Evolutionary conservation across 176 grass and related monocot genomes (phyloP), one percentile per base, ranked within the genome.

Genomic region (Sorghum bicolor): DNA sequence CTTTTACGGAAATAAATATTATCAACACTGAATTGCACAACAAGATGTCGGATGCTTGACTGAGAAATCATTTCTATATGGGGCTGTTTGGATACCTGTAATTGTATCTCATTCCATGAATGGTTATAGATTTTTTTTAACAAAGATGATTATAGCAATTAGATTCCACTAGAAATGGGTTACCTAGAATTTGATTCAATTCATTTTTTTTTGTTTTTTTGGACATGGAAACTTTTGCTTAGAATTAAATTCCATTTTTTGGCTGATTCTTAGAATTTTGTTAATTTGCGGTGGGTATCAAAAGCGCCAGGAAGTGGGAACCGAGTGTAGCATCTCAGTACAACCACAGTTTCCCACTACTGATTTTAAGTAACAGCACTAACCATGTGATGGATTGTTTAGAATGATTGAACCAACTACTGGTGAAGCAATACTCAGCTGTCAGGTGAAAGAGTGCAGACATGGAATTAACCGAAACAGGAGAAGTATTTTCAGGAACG

Each of bases 241-340:
- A 58, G 8, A 58, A 25, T 58, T 58, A 58, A 58, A 58, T 58
- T 58, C n/a, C 55, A 58, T 58, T 58, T 8, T 58, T 58, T 58
- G 55, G 55, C 55, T 58, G 55, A 10, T 58, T 58, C 55, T 58
- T 24, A n/a, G 52, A 55, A n/a, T 55, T 55, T 55, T 55, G 52
- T 55, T 55, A 57, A 20, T 57, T 57, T 37, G 13, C 67, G 67
- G 69, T 82, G 82, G 77, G 77, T 85, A 76, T 5, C 52, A 67
- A 75, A 47, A 85, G 77, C 62, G 26, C n/a, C 12, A 31, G 16
- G 29, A 25, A 14, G 12, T 47, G 44, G 16, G 48, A 20, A 52
- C 48, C 0, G 17, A 52, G 2, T 12, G 38, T 75, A 76, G 82
- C 87, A 47, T 89, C 82, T 68, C 39, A 16, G 48, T 80, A 69